Base-by-base conservation (phyloP, 2,329 filamentous ascomycete species). In the Beauveria rudraprayagi region DNA sequence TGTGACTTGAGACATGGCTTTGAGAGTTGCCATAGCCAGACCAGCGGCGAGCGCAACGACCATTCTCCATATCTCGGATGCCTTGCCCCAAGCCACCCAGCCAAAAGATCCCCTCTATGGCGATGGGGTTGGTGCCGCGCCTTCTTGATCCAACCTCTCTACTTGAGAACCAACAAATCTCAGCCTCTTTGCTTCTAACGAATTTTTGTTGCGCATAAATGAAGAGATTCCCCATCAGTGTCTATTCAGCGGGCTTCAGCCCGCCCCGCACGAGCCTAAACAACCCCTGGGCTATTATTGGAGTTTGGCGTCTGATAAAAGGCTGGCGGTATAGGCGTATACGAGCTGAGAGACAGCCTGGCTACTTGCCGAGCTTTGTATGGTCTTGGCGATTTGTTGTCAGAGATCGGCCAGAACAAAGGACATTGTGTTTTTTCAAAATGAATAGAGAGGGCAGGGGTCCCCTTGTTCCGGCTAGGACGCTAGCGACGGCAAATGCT, bases 1-100 rank as follows among this genome's bases (percentile, higher is more conserved):
- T 9, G 54, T 56, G 54, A 43, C 54, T 47, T 56, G 28, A 56
- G 54, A 56, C 54, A 37, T 56, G 54, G 43, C 43, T 34, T 14
- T 34, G 11, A 1, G 30, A 34, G 54, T 40, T 22, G 43, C 43
- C 43, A 17, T 37, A 34, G 30, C 30, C 30, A 34, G 30, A 34
- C 40, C 54, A 28, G 43, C 19, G 40, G 24, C 41, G 43, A 56
- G 43, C 54, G n/a, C 54, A 26, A 48, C 19, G 19, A 57, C 44
- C 16, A 26, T 47, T 56, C 17, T 56, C 43, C 55, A 26, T 37
- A 26, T 48, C 34, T 37, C 55, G 55, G 55, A 57, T 48, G 54
- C 16, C 17, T 16, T 48, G 43, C 43, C 41, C 11, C 26, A n/a
- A 47, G 43, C 55, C 55, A 26, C 55, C 46, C 22, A 47, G 46